Base-by-base conservation (phyloP, 139 green algal species). In the Mesotaenium endlicherianum region DNA sequence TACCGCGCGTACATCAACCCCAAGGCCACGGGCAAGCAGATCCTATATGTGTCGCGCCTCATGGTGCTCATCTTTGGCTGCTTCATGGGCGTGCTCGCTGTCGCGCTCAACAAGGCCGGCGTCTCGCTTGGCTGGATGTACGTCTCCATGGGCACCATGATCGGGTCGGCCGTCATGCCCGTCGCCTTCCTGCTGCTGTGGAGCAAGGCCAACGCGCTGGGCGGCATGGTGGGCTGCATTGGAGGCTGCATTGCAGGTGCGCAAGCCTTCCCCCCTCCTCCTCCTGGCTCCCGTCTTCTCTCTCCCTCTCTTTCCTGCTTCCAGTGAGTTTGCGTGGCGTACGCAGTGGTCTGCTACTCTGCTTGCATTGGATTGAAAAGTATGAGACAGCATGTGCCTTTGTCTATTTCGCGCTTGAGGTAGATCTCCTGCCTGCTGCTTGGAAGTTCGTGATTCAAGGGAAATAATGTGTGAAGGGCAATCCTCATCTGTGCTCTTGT, bases 111-210 rank as follows among this genome's bases (percentile, higher is more conserved):
- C 20, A 85, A 95, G 81, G 87, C 96, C 0, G 85, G 90, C 20
- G 85, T 97, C 8, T 91, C 79, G 11, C 78, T 88, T 2, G 83
- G 83, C 31, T 88, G 75, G 75, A 70, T 88, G 64, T 97, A 95
- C 82, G 83, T 95, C 30, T 82, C 90, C 77, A 95, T 95, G 93
- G 94, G 94, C 43, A 91, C 97, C 43, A 83, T 96, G 40, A 95
- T 98, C 68, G 94, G 95, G 50, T 95, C 91, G 14, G 95, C 95
- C 20, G 95, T 98, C 45, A 88, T 93, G 74, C 95, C 91, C 41
- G 92, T 97, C 50, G 88, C 92, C 34, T 78, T 88, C 17, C 90
- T 87, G 60, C 84, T 93, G 39, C 93, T 94, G 0, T 97, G 93
- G 94, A 84, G 77, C 34, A 96, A 95, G 84, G 91, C 88, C 86